These are phyloP conservation scores for Phytophthora hybrid DNA, from an alignment of 352 stramenopile genomes.

Conservation along the genomic window DNA sequence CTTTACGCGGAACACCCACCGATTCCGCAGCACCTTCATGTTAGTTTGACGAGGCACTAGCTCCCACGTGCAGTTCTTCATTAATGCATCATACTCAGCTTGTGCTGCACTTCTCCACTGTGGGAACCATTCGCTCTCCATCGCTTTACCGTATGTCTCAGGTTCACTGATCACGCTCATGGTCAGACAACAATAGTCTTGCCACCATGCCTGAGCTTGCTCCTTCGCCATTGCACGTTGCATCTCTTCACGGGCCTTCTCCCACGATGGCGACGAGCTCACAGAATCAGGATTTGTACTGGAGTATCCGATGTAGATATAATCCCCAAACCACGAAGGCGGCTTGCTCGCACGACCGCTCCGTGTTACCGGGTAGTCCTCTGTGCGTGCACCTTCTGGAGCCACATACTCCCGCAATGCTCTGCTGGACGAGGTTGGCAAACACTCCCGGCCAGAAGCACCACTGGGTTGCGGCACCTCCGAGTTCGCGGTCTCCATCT, in stretches of 20 bases:
- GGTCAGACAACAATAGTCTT: constrained; percentile 15
- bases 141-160: neutral
- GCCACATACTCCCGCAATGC: constrained; percentile 7
- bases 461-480: constrained; percentile 4
- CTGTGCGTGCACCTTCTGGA: neutral
- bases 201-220: constrained; percentile 2
- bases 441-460: neutral
- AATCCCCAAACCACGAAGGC: constrained; percentile 15
- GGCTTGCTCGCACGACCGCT: constrained; percentile 11
- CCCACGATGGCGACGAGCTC: neutral
- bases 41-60: neutral
- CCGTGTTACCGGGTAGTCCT: constrained; percentile 14
- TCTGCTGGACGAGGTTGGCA: constrained; percentile 5
- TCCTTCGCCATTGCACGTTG: constrained; percentile 4
- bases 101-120: neutral
- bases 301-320: constrained; percentile 8
- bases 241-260: constrained; percentile 11
- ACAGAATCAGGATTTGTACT: neutral
- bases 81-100: neutral
- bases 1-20: constrained; percentile 11
- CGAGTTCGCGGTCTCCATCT: constrained; percentile 10
- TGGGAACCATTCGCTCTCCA: neutral
- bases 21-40: constrained; percentile 15
- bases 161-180: constrained; percentile 1
- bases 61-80: constrained; percentile 7